Percentiles rank a stretch among this genome's conserved stretches.
Evolutionary conservation across 306 rosid genomes (phyloP).

Genomic region (Elaeagnus macrophylla): DNA sequence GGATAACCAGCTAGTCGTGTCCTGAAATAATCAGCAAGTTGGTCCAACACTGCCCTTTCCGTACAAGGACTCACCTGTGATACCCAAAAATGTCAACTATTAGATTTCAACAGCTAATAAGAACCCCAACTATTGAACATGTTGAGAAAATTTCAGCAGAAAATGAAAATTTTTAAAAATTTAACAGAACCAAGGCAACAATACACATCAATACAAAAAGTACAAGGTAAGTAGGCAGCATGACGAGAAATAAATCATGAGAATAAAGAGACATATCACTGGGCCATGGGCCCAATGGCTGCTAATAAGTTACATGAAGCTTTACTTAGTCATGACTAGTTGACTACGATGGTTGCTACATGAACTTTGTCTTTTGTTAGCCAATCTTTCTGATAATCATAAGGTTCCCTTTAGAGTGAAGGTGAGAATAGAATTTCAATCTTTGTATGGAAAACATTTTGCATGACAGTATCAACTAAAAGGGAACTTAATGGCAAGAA

Average conservation of each 20-base stretch:
- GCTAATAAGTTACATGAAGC: too few species aligned
- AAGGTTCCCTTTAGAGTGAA: too few species aligned
- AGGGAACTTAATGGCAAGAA: constrained; percentile 7
- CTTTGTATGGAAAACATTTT: background rate
- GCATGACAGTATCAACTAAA: background rate
- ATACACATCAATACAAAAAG: background rate
- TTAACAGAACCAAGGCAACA: background rate
- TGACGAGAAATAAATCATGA: background rate
- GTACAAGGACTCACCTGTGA: constrained; percentile 81
- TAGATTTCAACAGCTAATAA: constrained; percentile 7
- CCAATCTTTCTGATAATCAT: too few species aligned
- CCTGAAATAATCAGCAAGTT: constrained; percentile 69
- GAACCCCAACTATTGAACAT: too few species aligned
- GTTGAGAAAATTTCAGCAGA: too few species aligned
- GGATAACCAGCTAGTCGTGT: constrained; percentile 80
- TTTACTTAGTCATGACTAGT: too few species aligned
- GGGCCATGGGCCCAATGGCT: too few species aligned
- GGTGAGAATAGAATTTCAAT: background rate
- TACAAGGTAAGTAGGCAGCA: background rate
- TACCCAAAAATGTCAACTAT: constrained; percentile 10
- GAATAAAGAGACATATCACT: background rate
- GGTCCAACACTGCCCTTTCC: constrained; percentile 91
- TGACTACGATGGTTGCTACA: too few species aligned
- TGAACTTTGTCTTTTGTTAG: too few species aligned
- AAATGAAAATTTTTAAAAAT: too few species aligned